Conservation (phyloP, 192 early-diverging fungal genomes). For the Backusella luteola region DNA sequence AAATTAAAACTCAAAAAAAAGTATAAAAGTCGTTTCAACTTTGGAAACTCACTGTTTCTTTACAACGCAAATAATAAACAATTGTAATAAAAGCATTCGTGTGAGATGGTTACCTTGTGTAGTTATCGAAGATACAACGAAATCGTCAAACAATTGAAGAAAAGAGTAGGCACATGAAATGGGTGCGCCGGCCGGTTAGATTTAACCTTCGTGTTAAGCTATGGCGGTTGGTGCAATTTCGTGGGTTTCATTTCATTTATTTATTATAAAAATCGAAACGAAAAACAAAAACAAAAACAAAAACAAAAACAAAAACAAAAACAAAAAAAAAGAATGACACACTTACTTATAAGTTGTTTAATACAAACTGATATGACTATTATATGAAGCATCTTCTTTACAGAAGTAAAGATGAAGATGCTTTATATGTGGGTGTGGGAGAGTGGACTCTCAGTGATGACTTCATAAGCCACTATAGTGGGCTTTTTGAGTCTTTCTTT, state of each 20-base stretch:
- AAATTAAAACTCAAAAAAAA: constrained; percentile 13
- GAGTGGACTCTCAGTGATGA: no score
- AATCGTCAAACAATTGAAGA: constrained; percentile 39
- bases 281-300: constrained; percentile 6
- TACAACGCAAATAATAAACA: constrained; percentile 12
- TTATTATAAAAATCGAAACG: background rate
- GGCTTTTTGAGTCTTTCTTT: no score
- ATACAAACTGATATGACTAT: background rate
- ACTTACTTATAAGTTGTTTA: background rate
- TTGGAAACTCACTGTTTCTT: constrained; percentile 12
- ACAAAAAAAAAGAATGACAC: background rate
- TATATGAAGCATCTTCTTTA: no score
- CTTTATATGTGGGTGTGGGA: no score
- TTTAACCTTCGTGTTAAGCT: constrained; percentile 13
- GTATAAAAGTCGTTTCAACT: constrained; percentile 11
- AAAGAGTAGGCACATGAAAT: constrained; percentile 18
- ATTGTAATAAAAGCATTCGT: constrained; percentile 33
- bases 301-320: constrained; percentile 11
- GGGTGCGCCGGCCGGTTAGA: constrained; percentile 28
- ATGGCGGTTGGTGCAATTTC: constrained; percentile 28
- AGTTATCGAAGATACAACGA: constrained; percentile 31
- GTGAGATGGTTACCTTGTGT: constrained; percentile 29
- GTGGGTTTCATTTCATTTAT: constrained; percentile 12
- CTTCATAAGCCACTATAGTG: no score
- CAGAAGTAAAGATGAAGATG: no score